A percentile compares a stretch with the other conserved stretches of the same genome.
Conservation (phyloP, 1,284 basidiomycete genomes). For the Sparassis latifolia region DNA sequence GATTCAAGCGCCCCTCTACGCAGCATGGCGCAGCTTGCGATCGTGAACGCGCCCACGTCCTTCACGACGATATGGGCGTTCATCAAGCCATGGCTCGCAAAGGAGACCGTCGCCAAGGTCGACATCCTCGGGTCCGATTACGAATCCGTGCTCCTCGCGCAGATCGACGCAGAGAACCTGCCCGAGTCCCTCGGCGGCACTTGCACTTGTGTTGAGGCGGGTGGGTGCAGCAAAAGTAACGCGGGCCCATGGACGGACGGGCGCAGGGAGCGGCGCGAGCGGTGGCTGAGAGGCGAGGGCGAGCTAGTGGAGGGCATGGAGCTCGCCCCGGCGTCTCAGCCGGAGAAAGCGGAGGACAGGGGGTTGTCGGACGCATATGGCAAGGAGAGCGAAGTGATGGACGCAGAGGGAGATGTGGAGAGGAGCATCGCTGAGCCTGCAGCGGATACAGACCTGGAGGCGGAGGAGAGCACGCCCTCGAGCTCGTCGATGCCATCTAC, state of each 20-base stretch:
- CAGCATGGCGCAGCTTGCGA: slow-evolving; percentile 62
- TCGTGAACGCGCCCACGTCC: slow-evolving; percentile 64
- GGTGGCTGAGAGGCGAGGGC: slow-evolving; percentile 26
- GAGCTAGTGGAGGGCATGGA: slow-evolving; percentile 10
- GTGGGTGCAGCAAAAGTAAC: slow-evolving; percentile 54
- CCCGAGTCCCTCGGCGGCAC: slow-evolving; percentile 37
- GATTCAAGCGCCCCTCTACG: background rate
- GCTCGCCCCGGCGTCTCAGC: slow-evolving; percentile 3
- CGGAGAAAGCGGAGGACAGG: slow-evolving; percentile 5
- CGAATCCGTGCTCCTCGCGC: slow-evolving; percentile 41
- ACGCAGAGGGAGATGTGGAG: background rate
- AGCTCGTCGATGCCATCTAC: slow-evolving; percentile 3
- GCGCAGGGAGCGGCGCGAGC: slow-evolving; percentile 44
- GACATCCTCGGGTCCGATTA: slow-evolving; percentile 58
- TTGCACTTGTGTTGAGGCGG: slow-evolving; percentile 48
- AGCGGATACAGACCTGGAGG: background rate
- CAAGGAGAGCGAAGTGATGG: background rate
- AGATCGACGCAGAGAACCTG: slow-evolving; percentile 50
- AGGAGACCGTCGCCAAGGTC: slow-evolving; percentile 63
- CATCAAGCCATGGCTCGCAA: slow-evolving; percentile 64
- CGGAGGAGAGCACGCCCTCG: background rate
- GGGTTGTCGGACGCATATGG: background rate
- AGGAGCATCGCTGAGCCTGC: background rate
- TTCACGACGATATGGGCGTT: slow-evolving; percentile 66
- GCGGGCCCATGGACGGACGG: slow-evolving; percentile 67